phyloP scores from a whole-genome alignment of 345 rosid species.

The Melaleuca quinquenervia region DNA sequence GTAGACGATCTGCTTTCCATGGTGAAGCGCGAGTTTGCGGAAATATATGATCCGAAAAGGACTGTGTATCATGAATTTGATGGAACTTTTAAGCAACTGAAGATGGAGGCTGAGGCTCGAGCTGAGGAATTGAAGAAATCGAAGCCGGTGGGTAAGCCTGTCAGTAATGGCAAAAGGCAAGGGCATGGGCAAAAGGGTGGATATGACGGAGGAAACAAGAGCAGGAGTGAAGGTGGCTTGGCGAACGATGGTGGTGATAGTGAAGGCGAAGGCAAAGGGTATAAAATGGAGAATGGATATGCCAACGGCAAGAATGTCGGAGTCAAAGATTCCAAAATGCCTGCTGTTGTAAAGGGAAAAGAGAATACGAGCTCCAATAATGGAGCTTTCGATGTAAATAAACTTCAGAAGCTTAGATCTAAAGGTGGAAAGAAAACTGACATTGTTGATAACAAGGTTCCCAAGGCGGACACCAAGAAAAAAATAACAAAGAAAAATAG shows the following conservation, averaged over 20 bases:
- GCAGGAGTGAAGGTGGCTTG: conserved; percentile 16
- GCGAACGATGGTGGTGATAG: conserved; percentile 51
- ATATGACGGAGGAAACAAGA: conserved; percentile 50
- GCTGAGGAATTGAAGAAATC: conserved; percentile 76
- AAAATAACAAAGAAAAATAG: conserved; percentile 74
- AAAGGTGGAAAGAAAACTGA: conserved; percentile 91
- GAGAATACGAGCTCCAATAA: conserved; percentile 60
- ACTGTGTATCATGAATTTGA: conserved; percentile 56
- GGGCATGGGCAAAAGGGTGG: conserved; percentile 49
- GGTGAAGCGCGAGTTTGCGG: conserved; percentile 64
- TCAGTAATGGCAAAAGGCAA: conserved; percentile 42
- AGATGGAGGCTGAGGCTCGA: conserved; percentile 86
- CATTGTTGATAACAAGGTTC: conserved; percentile 55
- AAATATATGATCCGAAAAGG: conserved; percentile 72
- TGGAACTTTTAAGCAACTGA: conserved; percentile 85
- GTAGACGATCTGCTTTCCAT: conserved; percentile 81
- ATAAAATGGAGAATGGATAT: conserved; percentile 54
- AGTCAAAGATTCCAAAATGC: conserved; percentile 31
- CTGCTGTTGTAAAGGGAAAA: conserved; percentile 55
- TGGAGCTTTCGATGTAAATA: conserved; percentile 81
- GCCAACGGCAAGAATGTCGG: conserved; percentile 34
- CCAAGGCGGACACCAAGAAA: conserved; percentile 70
- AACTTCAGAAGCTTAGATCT: conserved; percentile 76
- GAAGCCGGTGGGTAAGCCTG: conserved; percentile 47
- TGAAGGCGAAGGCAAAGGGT: conserved; percentile 25